Evolutionary conservation across 139 green algal genomes (phyloP).

Genomic region (Chlamydomonas urium): DNA sequence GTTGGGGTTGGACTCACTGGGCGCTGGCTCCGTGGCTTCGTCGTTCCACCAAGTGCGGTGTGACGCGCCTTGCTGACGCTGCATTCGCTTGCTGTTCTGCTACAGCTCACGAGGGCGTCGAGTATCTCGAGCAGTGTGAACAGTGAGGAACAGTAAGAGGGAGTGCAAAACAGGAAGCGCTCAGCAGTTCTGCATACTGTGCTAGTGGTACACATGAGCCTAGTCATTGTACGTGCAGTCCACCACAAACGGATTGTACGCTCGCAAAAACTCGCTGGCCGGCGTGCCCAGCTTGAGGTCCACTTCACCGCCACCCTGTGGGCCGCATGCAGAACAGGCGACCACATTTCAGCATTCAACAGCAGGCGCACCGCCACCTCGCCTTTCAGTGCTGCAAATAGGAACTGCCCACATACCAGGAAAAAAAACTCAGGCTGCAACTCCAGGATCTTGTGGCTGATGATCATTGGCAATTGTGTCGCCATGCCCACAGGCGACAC

Average conservation of each 20-base stretch:
- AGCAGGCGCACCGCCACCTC: background rate
- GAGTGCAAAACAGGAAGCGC: background rate
- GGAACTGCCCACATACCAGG: slow-evolving; percentile 7
- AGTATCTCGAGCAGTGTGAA: too few relatives aligned
- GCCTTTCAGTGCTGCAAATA: background rate
- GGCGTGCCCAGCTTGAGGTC: slow-evolving; percentile 79
- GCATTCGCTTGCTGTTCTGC: too few relatives aligned
- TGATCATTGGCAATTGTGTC: slow-evolving; percentile 69
- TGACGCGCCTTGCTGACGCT: too few relatives aligned
- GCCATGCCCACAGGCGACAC: slow-evolving; percentile 74
- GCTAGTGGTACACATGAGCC: background rate
- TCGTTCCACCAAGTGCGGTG: too few relatives aligned
- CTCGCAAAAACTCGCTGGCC: slow-evolving; percentile 52
- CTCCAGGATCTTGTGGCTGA: slow-evolving; percentile 60
- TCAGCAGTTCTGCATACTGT: background rate
- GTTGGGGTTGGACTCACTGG: too few relatives aligned
- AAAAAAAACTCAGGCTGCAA: slow-evolving; percentile 66
- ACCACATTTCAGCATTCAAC: background rate
- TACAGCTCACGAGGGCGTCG: too few relatives aligned
- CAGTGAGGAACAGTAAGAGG: too few relatives aligned
- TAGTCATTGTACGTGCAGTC: slow-evolving; percentile 30
- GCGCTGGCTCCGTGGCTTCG: too few relatives aligned
- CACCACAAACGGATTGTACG: slow-evolving; percentile 54
- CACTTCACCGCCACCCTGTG: slow-evolving; percentile 73
- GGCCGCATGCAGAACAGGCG: background rate